These are phyloP conservation scores for Lipomyces japonicus DNA, from an alignment of 805 yeast species.

Conservation along the genomic window DNA sequence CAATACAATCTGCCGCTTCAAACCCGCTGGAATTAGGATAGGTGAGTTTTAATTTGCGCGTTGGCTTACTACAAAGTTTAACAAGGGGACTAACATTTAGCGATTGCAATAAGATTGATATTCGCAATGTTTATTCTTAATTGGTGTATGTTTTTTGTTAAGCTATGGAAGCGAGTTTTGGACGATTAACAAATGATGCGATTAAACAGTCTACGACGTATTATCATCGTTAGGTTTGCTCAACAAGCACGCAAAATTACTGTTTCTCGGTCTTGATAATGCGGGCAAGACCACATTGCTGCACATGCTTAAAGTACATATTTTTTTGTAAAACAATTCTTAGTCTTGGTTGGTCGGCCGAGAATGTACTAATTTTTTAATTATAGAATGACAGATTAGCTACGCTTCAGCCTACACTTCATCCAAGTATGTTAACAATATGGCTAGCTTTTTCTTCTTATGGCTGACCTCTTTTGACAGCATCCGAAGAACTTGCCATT, in stretches of 20 bases:
- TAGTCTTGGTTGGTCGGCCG: background rate
- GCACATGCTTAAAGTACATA: conserved; percentile 61
- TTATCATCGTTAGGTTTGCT: conserved; percentile 74
- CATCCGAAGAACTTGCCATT: conserved; percentile 95
- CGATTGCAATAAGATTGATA: too few species aligned
- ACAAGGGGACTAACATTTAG: too few species aligned
- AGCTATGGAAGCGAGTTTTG: background rate
- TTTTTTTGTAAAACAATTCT: background rate
- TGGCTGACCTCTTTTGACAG: conserved; percentile 34
- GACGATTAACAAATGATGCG: background rate
- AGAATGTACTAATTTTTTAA: background rate
- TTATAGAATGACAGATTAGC: conserved; percentile 88
- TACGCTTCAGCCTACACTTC: conserved; percentile 94
- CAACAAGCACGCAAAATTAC: conserved; percentile 94
- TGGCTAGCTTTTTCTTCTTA: background rate
- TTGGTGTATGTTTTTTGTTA: conserved; percentile 27
- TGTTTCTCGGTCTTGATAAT: conserved; percentile 93
- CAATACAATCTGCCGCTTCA: too few species aligned
- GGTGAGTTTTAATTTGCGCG: too few species aligned
- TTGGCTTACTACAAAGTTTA: too few species aligned
- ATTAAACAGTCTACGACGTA: conserved; percentile 60
- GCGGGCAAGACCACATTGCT: conserved; percentile 94
- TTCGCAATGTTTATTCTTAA: conserved; percentile 30
- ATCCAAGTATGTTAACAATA: conserved; percentile 53
- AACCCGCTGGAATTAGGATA: too few species aligned